phyloP scores from a whole-genome alignment of 2,329 filamentous ascomycete species.

The Hymenoscyphus albidus region DNA sequence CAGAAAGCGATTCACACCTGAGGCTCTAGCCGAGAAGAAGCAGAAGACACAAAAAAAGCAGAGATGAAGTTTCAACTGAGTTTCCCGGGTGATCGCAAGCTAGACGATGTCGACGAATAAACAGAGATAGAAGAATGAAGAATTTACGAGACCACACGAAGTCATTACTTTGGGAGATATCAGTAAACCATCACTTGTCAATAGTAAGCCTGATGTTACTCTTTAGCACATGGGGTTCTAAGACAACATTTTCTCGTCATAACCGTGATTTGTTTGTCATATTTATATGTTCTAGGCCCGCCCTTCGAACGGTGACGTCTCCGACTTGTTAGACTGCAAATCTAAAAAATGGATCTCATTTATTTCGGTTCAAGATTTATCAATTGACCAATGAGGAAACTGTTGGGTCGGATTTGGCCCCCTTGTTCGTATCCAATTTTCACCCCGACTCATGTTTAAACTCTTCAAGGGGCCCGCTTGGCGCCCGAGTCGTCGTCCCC shows the following conservation, averaged over 20 bases:
- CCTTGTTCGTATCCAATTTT: background rate
- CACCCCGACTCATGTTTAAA: background rate
- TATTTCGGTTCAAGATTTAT: background rate
- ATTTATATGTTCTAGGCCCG: background rate
- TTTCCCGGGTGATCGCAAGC: background rate
- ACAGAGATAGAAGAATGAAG: background rate
- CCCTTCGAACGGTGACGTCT: background rate
- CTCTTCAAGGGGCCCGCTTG: background rate
- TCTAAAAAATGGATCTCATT: background rate
- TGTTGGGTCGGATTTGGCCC: background rate
- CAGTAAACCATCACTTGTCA: background rate
- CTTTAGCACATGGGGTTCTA: background rate
- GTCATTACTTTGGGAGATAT: background rate
- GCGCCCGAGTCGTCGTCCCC: background rate
- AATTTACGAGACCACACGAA: background rate
- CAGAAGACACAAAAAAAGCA: constrained; percentile 1
- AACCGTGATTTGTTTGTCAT: background rate
- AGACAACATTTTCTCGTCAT: background rate
- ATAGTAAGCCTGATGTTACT: background rate
- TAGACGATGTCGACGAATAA: background rate
- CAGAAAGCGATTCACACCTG: constrained; percentile 24
- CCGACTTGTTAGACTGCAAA: background rate
- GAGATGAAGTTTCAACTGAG: background rate
- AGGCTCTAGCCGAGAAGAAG: constrained; percentile 7
- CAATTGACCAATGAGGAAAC: background rate